Evolutionary conservation across 1,284 basidiomycete genomes (phyloP).

Genomic region (Ceratobasidium sp.): DNA sequence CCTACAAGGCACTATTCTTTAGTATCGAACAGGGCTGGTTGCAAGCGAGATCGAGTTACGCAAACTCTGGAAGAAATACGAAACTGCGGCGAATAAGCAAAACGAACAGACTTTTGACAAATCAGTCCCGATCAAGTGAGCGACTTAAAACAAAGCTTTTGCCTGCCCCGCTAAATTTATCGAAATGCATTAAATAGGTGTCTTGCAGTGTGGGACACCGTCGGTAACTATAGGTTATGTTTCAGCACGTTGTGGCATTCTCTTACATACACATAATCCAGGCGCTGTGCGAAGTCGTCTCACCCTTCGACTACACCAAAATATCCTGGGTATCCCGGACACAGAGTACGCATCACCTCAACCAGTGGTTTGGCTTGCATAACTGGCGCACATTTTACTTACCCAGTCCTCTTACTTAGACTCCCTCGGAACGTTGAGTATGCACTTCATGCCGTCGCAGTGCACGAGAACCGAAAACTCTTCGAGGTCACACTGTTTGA

Average conservation of each 20-base stretch:
- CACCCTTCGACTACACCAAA: slow-evolving; percentile 21
- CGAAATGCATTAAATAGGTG: neutral
- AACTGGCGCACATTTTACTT: no score
- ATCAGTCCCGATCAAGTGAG: slow-evolving; percentile 27
- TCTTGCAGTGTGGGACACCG: slow-evolving; percentile 38
- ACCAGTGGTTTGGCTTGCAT: no score
- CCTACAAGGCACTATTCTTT: no score
- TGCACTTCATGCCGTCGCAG: slow-evolving; percentile 44
- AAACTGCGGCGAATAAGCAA: neutral
- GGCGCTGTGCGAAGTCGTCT: slow-evolving; percentile 15
- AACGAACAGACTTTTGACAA: neutral
- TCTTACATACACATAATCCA: neutral
- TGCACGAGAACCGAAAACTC: slow-evolving; percentile 39
- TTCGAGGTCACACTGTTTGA: slow-evolving; percentile 33
- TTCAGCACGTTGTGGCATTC: neutral
- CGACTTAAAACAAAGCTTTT: neutral
- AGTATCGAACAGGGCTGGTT: slow-evolving; percentile 23
- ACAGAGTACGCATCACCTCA: slow-evolving; percentile 6
- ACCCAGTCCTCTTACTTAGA: slow-evolving; percentile 1
- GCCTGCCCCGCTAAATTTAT: neutral
- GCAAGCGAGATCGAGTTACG: neutral
- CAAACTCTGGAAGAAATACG: slow-evolving; percentile 20
- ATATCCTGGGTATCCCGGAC: slow-evolving; percentile 14
- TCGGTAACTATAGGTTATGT: slow-evolving; percentile 19
- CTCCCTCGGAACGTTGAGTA: slow-evolving; percentile 38